Conservation (phyloP, 78 protist genomes). For the Pelomyxa schiedti region DNA sequence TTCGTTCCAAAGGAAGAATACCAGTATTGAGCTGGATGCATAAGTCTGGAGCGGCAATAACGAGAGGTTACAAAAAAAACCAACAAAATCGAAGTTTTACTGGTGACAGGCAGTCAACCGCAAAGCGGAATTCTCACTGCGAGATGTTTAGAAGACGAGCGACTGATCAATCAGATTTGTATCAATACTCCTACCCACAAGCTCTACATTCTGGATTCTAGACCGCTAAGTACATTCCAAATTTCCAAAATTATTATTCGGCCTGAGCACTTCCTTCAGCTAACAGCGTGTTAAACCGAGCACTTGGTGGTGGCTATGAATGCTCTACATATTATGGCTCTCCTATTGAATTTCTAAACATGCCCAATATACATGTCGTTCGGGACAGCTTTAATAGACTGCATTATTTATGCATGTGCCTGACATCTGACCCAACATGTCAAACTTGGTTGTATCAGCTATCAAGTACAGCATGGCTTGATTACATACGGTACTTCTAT, state of each 20-base stretch:
- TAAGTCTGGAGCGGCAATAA: background rate
- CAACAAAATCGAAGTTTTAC: too few relatives aligned
- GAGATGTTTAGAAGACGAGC: background rate
- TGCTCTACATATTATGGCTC: constrained; percentile 8
- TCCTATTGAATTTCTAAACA: constrained; percentile 49
- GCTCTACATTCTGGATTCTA: background rate
- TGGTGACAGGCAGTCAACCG: background rate
- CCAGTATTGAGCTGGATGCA: background rate
- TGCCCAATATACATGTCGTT: constrained; percentile 83
- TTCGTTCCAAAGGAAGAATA: background rate
- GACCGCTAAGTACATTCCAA: background rate
- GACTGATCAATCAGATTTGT: background rate
- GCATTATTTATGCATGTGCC: too few relatives aligned
- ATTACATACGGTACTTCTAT: background rate
- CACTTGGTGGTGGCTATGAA: constrained; percentile 72
- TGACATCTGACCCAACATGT: too few relatives aligned
- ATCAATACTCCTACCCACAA: background rate
- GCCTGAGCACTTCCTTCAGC: too few relatives aligned
- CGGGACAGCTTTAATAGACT: constrained; percentile 20
- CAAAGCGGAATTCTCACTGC: background rate
- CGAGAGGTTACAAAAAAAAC: too few relatives aligned
- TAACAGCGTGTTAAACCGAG: constrained; percentile 59
- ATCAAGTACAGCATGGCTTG: background rate
- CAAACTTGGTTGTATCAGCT: too few relatives aligned
- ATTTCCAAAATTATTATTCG: too few relatives aligned